Evolutionary conservation across 2,329 filamentous ascomycete species (phyloP).

Genomic region (Cordyceps militaris): DNA sequence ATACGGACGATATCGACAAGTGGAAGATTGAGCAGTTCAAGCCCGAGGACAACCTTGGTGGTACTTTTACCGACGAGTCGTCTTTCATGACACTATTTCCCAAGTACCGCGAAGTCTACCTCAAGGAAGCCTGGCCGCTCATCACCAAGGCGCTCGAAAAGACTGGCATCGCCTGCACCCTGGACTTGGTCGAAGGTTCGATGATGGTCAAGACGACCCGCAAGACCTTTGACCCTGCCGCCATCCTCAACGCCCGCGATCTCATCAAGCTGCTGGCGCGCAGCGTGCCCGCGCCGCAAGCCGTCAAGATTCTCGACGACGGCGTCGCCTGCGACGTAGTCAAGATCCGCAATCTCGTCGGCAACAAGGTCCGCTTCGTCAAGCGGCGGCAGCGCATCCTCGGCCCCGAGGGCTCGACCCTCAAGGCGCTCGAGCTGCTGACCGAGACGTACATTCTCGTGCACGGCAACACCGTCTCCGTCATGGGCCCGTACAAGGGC

Average conservation of each 20-base stretch:
- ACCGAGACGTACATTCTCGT: slow-evolving; percentile 91
- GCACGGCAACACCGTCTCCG: slow-evolving; percentile 89
- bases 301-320: slow-evolving; percentile 90
- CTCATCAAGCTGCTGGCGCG: slow-evolving; percentile 87
- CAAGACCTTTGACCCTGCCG: slow-evolving; percentile 84
- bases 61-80: slow-evolving; percentile 87
- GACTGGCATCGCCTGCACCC: slow-evolving; percentile 77
- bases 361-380: slow-evolving; percentile 92
- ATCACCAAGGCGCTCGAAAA: slow-evolving; percentile 84
- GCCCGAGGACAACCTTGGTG: slow-evolving; percentile 74
- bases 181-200: slow-evolving; percentile 90
- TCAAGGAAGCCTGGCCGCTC: slow-evolving; percentile 88
- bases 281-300: slow-evolving; percentile 87
- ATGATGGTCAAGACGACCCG: slow-evolving; percentile 96
- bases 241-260: slow-evolving; percentile 89
- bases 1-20: slow-evolving; percentile 94
- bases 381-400: slow-evolving; percentile 91
- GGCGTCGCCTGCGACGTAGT: slow-evolving; percentile 89
- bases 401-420: slow-evolving; percentile 81
- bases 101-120: slow-evolving; percentile 91
- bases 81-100: slow-evolving; percentile 84
- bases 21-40: slow-evolving; percentile 90
- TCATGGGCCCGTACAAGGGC: slow-evolving; percentile 88
- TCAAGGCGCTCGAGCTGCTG: slow-evolving; percentile 89
- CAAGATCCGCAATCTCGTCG: slow-evolving; percentile 84